Conservation (phyloP, 495 filamentous ascomycete species). For the Astrothelium macrocarpum region DNA sequence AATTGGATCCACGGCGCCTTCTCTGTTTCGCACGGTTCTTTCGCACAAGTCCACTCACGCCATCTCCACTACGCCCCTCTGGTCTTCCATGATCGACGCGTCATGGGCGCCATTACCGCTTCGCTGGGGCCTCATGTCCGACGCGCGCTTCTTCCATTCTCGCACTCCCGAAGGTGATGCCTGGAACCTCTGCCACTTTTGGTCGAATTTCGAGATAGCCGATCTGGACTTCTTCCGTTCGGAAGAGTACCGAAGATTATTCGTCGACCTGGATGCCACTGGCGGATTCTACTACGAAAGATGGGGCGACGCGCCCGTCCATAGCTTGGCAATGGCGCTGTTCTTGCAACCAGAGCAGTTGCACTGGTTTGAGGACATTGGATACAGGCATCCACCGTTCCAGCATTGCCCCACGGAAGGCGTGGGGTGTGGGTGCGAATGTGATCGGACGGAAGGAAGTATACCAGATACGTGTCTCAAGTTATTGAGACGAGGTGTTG, state of each 20-base stretch:
- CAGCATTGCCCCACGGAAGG: slow-evolving; percentile 68
- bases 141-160: slow-evolving; percentile 21
- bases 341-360: slow-evolving; percentile 81
- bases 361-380: slow-evolving; percentile 96
- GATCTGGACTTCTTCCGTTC: slow-evolving; percentile 48
- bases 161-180: slow-evolving; percentile 52
- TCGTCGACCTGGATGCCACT: slow-evolving; percentile 43
- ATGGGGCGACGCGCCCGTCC: slow-evolving; percentile 53
- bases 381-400: slow-evolving; percentile 92
- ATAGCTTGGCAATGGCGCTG: slow-evolving; percentile 75
- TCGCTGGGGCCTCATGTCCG: slow-evolving; percentile 1
- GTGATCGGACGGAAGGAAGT: neutral
- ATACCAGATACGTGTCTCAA: slow-evolving; percentile 4
- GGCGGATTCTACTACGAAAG: slow-evolving; percentile 51
- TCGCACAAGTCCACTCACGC: slow-evolving; percentile 79
- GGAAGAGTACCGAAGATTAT: slow-evolving; percentile 43
- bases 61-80: slow-evolving; percentile 67
- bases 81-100: slow-evolving; percentile 79
- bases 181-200: slow-evolving; percentile 91
- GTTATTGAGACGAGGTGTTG: neutral
- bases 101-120: slow-evolving; percentile 2
- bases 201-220: slow-evolving; percentile 53
- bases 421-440: slow-evolving; percentile 4
- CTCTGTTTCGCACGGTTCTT: slow-evolving; percentile 83
- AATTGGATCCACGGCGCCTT: slow-evolving; percentile 86